These are phyloP conservation scores for Zopfochytrium polystomum DNA, from an alignment of 371 early-diverging fungal genomes.

Conservation along the genomic window DNA sequence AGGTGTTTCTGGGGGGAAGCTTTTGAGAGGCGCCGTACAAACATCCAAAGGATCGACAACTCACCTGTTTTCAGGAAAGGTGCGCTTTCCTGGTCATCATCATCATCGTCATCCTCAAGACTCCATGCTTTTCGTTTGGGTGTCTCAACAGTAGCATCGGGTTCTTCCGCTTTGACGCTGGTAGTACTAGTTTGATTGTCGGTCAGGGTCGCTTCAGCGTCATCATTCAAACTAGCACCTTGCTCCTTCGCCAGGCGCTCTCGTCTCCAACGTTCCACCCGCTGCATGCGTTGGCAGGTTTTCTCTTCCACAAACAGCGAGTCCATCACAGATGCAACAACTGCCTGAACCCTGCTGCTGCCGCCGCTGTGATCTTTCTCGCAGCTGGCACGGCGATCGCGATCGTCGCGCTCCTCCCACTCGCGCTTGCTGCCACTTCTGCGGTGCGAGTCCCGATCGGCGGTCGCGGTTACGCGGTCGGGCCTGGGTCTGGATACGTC, in stretches of 20 bases:
- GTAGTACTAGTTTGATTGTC: no score
- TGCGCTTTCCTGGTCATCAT: slow-evolving; percentile 35
- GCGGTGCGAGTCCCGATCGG: not conserved
- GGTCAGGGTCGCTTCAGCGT: no score
- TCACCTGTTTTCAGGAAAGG: no score
- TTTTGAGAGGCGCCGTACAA: no score
- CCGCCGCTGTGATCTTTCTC: not conserved
- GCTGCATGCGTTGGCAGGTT: slow-evolving; percentile 62
- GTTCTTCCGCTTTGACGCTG: no score
- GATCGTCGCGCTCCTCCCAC: no score
- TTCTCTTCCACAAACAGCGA: slow-evolving; percentile 55
- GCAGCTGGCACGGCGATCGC: not conserved
- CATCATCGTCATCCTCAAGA: slow-evolving; percentile 44
- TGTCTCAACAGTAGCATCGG: no score
- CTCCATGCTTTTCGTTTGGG: slow-evolving; percentile 40
- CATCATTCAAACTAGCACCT: no score
- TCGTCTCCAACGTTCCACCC: slow-evolving; percentile 68
- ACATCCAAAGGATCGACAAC: not conserved
- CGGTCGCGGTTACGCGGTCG: no score
- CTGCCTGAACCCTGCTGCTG: slow-evolving; percentile 10
- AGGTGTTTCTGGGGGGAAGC: no score
- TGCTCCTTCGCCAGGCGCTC: slow-evolving; percentile 56
- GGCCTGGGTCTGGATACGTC: no score
- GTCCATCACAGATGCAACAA: slow-evolving; percentile 15
- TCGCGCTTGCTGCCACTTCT: not conserved